Percentiles rank a stretch among this genome's conserved stretches.
Evolutionary conservation across 164 flowering plant genomes (phyloP).

Genomic region (Stephania yunnanensis): DNA sequence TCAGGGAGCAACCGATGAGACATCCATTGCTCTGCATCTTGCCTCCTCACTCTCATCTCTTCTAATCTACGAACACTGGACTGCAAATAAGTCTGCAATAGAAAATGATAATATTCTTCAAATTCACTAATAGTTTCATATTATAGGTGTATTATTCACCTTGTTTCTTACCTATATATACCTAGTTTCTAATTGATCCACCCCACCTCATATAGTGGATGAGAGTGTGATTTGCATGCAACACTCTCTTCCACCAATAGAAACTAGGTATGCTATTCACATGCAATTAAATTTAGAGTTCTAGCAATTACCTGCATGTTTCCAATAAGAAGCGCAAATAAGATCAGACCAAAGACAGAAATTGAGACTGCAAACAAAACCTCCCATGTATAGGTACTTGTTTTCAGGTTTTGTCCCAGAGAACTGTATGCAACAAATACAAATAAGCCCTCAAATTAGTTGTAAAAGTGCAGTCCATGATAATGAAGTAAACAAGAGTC

Average conservation of each 20-base stretch:
- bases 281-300: neutral
- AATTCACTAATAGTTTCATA: no score
- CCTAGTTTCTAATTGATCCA: no score
- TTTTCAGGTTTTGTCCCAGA: slow-evolving; percentile 55
- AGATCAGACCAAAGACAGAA: slow-evolving; percentile 70
- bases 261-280: no score
- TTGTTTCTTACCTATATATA: no score
- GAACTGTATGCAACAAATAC: slow-evolving; percentile 34
- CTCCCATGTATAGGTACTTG: slow-evolving; percentile 61
- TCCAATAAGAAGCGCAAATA: slow-evolving; percentile 84
- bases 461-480: neutral
- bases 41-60: slow-evolving; percentile 54
- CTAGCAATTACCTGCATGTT: slow-evolving; percentile 80
- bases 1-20: slow-evolving; percentile 56
- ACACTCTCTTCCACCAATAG: no score
- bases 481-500: neutral
- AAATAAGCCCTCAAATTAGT: neutral
- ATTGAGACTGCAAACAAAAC: slow-evolving; percentile 73
- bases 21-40: slow-evolving; percentile 72
- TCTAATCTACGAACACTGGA: slow-evolving; percentile 49
- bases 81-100: slow-evolving; percentile 48
- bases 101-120: slow-evolving; percentile 1
- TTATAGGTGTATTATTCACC: no score
- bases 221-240: no score
- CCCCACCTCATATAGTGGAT: neutral